Conservation (phyloP, 208 protist species). For the Strigomonas culicis region DNA sequence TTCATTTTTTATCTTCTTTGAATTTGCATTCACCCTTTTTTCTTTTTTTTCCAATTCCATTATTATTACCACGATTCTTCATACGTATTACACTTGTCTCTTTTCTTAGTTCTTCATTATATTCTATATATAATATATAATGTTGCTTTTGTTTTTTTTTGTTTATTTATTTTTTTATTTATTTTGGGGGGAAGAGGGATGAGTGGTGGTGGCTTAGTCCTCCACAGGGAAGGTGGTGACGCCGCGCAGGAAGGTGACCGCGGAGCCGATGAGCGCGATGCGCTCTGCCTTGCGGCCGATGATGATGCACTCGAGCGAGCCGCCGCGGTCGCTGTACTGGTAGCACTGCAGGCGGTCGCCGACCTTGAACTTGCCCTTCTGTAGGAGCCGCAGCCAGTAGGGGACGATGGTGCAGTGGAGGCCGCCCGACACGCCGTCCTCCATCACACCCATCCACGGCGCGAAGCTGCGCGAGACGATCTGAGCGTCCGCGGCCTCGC, state of each 20-base stretch:
- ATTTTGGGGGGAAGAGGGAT: no score
- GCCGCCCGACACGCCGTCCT: constrained; percentile 67
- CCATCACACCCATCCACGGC: constrained; percentile 50
- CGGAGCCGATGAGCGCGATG: constrained; percentile 47
- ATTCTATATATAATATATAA: no score
- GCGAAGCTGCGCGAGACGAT: constrained; percentile 71
- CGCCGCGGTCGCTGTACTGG: constrained; percentile 59
- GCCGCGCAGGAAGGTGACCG: constrained; percentile 61
- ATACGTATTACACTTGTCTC: no score
- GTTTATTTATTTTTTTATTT: no score
- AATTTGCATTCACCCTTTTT: no score
- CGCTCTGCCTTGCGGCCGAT: constrained; percentile 63
- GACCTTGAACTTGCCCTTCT: constrained; percentile 38
- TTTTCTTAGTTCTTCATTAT: no score
- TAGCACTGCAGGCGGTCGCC: constrained; percentile 57
- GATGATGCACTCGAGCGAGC: constrained; percentile 39
- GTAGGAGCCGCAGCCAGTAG: constrained; percentile 50
- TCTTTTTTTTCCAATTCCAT: no score
- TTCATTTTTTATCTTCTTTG: no score
- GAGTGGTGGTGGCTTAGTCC: no score
- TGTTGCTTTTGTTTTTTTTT: no score
- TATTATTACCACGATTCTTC: no score
- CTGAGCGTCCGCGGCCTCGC: constrained; percentile 22
- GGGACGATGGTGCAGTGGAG: constrained; percentile 37
- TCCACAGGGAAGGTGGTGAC: constrained; percentile 50